Evolutionary conservation across 805 yeast species (phyloP), one percentile per base, ranked within the genome.

Genomic region (Yueomyces sinensis): DNA sequence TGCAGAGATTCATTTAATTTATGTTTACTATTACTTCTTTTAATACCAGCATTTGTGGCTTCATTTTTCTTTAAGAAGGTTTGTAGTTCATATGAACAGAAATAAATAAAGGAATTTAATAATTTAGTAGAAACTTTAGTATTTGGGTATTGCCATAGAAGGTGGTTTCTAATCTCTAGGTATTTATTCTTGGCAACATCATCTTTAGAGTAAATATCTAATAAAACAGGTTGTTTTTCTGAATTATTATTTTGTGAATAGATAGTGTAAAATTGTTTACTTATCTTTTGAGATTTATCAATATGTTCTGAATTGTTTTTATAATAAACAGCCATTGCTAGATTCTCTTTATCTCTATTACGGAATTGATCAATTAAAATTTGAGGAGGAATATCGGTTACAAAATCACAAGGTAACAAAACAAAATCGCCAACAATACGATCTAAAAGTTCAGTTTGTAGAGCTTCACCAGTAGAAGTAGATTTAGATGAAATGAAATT

Each of bases 341-440:
- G 56, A 41, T 82, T 83, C 20, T 64, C 59, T 29, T 71, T 78
- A 17, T 70, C 72, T 47, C 76, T 74, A 43, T 76, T 76, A 48
- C 95, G 66, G 54, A 77, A 87, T 33, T 79, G 81, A 50, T 89
- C 94, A 31, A 86, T 74, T 23, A 91, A 66, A 15, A 79, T 78
- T 48, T 82, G 89, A 9, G 97, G 95, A 3, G 95, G 94, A 27
- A 89, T 63, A 52, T 87, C 89, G 2, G 97, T 86, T 35, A 93
- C 66, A 52, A 91, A 82, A 56, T 93, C 98, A 61, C 96, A 89
- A 6, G 97, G 96, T 36, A 91, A 59, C 23, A 91, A 57, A n/a
- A 86, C 82, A 49, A 84, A 77, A 50, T 77, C 76, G 24, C 65
- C 49, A 34, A 52, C 43, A 22, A 60, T 48, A 35, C 58, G 52